Evolutionary conservation across 2,329 filamentous ascomycete genomes (phyloP), one percentile per base, ranked within the genome.

Genomic region (Colletotrichum siamense): DNA sequence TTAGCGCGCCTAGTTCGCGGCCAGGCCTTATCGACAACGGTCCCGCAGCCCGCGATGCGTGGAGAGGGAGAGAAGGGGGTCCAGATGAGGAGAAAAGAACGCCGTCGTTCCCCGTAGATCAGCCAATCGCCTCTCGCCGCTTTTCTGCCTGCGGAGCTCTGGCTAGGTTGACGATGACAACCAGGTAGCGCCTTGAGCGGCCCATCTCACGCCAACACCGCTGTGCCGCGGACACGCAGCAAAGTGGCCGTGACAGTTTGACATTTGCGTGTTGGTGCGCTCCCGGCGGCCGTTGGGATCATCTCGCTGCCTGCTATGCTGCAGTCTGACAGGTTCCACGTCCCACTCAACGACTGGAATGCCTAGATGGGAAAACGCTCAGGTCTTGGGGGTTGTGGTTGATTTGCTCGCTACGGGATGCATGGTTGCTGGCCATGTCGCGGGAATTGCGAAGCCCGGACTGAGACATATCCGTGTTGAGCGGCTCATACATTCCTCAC

Each of bases 11-110:
- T 28, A 75, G 34, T 64, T 66, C 34, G 6, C 9, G 36, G 26
- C 18, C n/a, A 66, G 49, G 70, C 69, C 55, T 59, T 64, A 69
- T 73, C 70, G 39, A 76, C 44, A 52, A 52, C 22, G 32, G 73
- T 36, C 49, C 39, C 32, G 24, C 59, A 61, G 64, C 49, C 39
- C 57, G 24, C 59, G 69, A 71, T 39, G 64, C 52, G 61, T 57
- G 36, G 30, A 26, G 73, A 55, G 49, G 65, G 57, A 67, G 64
- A 64, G 57, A 67, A 70, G 28, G 28, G 52, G 30, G 57, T 18
- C 44, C 34, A 61, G 59, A 26, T 34, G 44, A 61, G 66, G 71
- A 74, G 59, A 71, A 74, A 74, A 71, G 72, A 75, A 75, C 24
- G 49, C 61, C 52, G 49, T 61, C 57, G 61, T 52, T 13, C 10